Evolutionary conservation across 495 filamentous ascomycete species (phyloP), one percentile per base, ranked within the genome.

Genomic region (Neurospora intermedia): DNA sequence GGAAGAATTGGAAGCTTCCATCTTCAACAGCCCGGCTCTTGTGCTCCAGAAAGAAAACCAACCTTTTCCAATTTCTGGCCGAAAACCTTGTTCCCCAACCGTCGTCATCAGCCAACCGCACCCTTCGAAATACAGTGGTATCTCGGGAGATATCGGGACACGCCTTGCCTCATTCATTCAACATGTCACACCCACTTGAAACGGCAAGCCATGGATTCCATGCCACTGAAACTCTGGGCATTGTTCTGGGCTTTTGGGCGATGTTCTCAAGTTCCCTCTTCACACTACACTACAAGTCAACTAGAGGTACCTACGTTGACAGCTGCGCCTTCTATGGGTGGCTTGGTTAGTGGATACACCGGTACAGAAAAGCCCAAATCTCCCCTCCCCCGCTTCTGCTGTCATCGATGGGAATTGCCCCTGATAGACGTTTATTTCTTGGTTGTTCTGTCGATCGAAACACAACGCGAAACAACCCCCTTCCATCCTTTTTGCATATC

Each of bases 91-190:
- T 35, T 62, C 27, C 4, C 48, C n/a, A 54, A 6, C n/a, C 20
- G 16, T 62, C 54, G 11, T 62, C 46, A 54, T 23, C n/a, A 62
- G 16, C 27, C 54, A 66, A 66, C 54, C 54, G 27, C 54, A 31
- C 3, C 15, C 6, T 23, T 18, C 46, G 3, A 54, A 59, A 59
- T 27, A 20, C 48, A 59, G 20, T 59, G 20, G 5, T 66, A 70
- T 69, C 73, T 42, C 75, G 75, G 75, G 45, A 75, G 48, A 76
- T 75, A n/a, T 76, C 75, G 75, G 75, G 59, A 72, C 35, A 59
- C 1, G 6, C 35, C 48, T 31, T 71, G 73, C 15, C 18, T 7
- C 27, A 69, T 43, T 59, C 71, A 73, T 75, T 69, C 74, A n/a
- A n/a, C n/a, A 71, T 59, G 73, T 74, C 72, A 72, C 73, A 75